A percentile compares a stretch with the other conserved stretches of the same genome.
Conservation (phyloP, 148 eudicot species). For the Cornus suecica region DNA sequence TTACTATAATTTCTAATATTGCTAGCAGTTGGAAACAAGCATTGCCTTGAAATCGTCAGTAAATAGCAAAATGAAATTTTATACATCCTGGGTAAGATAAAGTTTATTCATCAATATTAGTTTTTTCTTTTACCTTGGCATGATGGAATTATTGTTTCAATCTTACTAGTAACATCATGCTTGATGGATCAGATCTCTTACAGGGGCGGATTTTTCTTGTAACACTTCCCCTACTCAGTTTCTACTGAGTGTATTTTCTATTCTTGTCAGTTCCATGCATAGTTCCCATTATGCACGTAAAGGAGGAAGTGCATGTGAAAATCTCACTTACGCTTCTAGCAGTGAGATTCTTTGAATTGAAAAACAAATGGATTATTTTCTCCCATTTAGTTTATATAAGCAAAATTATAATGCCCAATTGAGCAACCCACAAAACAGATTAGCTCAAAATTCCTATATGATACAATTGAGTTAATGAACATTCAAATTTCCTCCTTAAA, state of each 20-base stretch:
- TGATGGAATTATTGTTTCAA: neutral
- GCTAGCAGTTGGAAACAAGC: slow-evolving; percentile 16
- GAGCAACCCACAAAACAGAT: neutral
- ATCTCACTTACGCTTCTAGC: no score
- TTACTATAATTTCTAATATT: slow-evolving; percentile 16
- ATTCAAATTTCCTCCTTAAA: neutral
- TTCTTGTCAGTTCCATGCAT: neutral
- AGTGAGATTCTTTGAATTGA: no score
- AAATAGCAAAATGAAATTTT: neutral
- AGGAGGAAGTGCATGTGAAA: no score
- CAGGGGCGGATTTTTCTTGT: no score
- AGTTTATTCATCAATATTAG: neutral
- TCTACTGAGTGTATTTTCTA: no score
- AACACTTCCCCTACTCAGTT: no score
- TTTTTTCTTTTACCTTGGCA: no score
- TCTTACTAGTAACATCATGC: no score
- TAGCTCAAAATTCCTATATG: neutral
- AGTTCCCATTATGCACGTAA: neutral
- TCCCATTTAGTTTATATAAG: no score
- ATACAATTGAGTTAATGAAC: neutral
- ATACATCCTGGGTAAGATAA: neutral
- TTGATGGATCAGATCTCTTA: no score
- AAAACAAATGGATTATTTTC: no score
- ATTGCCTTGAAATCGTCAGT: neutral
- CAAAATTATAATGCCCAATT: no score